These are phyloP conservation scores for Starmerella potacharoeniae DNA, from an alignment of 805 yeast species.

Conservation along the genomic window DNA sequence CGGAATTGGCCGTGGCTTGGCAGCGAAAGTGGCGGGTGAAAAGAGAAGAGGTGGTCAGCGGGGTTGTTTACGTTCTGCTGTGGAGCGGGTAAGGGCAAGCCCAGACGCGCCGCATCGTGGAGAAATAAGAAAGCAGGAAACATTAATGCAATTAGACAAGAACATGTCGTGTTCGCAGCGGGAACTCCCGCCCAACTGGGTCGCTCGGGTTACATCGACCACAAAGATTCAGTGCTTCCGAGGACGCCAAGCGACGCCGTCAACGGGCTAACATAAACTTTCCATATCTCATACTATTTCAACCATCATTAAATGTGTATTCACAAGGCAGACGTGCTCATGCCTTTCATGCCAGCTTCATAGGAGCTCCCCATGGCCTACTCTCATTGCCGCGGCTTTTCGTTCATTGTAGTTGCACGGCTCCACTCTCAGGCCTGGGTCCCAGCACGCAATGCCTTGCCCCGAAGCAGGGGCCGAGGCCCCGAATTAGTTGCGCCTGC, in stretches of 20 bases:
- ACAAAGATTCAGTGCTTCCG: too few species aligned
- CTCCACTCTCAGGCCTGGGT: background rate
- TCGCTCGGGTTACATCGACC: background rate
- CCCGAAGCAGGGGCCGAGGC: too few species aligned
- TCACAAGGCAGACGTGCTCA: too few species aligned
- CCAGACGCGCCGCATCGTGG: background rate
- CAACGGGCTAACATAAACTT: background rate
- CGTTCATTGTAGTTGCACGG: background rate
- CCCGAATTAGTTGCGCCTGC: too few species aligned
- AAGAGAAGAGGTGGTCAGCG: background rate
- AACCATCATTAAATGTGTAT: background rate
- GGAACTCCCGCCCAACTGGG: too few species aligned
- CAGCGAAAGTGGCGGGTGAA: background rate
- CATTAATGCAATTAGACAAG: too few species aligned
- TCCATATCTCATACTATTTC: background rate
- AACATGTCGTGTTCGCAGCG: too few species aligned
- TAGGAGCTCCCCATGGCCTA: background rate
- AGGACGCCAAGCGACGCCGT: too few species aligned
- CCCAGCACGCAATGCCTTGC: background rate
- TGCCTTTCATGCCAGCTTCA: too few species aligned
- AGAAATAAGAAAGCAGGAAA: too few species aligned
- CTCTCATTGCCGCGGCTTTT: background rate
- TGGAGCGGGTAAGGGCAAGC: background rate
- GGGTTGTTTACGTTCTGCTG: constrained; percentile 1
- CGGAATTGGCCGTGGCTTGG: background rate